Evolutionary conservation across 345 rosid species (phyloP), one percentile per base, ranked within the genome.

Genomic region (Cardamine chenopodiifolia): DNA sequence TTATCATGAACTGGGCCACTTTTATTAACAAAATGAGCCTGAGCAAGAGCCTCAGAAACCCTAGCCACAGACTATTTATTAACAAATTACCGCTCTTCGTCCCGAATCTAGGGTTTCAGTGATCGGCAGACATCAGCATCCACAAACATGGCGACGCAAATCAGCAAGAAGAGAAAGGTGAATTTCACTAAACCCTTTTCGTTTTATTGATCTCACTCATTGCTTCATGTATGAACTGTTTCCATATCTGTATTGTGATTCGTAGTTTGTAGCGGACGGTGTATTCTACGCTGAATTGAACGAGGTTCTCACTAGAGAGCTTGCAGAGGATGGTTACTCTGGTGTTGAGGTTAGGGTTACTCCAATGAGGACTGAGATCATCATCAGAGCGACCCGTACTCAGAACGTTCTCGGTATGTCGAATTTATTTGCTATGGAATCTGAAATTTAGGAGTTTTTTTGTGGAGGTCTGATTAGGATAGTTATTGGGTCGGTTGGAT

Each of bases 291-390:
- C 97, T 0, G 97, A 91, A 59, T 75, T 91, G 31, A 91, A 91
- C 10, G 97, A 89, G 77, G 83, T 89, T 0, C 37, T 89, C 45
- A 91, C 91, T 0, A 83, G 96, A 49, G 96, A 89, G 84, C 90
- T 89, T 4, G 92, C 96, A 0, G 96, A 88, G 76, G 97, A 91
- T 84, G 97, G 97, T n/a, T 91, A 91, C 88, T 89, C 97, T 1
- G 96, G 97, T 23, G 96, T 89, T 23, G 96, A 89, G 62, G 96
- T 91, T 62, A 86, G 96, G 75, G 96, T 89, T 18, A 91, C 97
- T 8, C 97, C 96, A 1, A 88, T 89, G 93, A 89, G 89, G 53
- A 86, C 97, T 6, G 97, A 91, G 85, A 91, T 91, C 54, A 91
- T 91, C 76, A 91, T 91, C 60, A 79, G 97, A 69, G 96, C 97